phyloP scores from a whole-genome alignment of 768 basidiomycete genomes.

The Rhodotorula toruloides region DNA sequence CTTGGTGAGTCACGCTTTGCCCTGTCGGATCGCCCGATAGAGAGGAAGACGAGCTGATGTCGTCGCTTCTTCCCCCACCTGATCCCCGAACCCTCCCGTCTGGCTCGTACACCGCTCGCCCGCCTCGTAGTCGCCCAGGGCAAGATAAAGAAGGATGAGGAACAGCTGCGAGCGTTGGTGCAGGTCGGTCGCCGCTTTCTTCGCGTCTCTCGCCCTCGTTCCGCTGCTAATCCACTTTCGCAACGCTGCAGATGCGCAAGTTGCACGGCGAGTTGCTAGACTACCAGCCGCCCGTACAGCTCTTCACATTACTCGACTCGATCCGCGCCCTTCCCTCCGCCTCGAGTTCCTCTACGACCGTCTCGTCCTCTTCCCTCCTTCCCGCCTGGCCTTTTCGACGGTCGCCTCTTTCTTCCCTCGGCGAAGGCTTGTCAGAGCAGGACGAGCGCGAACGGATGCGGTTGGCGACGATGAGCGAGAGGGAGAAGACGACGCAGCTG shows the following conservation, averaged over 20 bases:
- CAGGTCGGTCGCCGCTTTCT: slow-evolving; percentile 47
- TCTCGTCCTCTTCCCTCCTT: background rate
- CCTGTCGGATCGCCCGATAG: too few species aligned
- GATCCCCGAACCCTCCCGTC: too few species aligned
- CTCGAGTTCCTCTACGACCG: background rate
- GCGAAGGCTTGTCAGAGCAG: slow-evolving; percentile 38
- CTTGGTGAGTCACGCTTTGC: too few species aligned
- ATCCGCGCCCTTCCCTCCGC: slow-evolving; percentile 18
- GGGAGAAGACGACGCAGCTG: slow-evolving; percentile 45
- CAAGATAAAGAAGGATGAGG: slow-evolving; percentile 53
- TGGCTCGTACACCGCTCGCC: too few species aligned
- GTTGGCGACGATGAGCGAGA: slow-evolving; percentile 16
- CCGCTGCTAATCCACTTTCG: background rate
- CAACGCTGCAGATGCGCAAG: slow-evolving; percentile 51
- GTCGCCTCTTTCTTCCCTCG: slow-evolving; percentile 36
- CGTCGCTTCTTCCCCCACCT: too few species aligned
- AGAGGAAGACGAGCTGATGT: too few species aligned
- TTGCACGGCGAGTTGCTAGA: slow-evolving; percentile 52
- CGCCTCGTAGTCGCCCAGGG: slow-evolving; percentile 49
- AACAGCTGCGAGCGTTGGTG: slow-evolving; percentile 56
- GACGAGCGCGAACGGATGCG: slow-evolving; percentile 36
- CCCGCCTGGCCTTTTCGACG: slow-evolving; percentile 36
- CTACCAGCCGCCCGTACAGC: slow-evolving; percentile 54
- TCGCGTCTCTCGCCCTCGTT: slow-evolving; percentile 3
- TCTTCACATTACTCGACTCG: slow-evolving; percentile 46